These are phyloP conservation scores for Calocera viscosa DNA, from an alignment of 768 basidiomycete species.

Conservation along the genomic window DNA sequence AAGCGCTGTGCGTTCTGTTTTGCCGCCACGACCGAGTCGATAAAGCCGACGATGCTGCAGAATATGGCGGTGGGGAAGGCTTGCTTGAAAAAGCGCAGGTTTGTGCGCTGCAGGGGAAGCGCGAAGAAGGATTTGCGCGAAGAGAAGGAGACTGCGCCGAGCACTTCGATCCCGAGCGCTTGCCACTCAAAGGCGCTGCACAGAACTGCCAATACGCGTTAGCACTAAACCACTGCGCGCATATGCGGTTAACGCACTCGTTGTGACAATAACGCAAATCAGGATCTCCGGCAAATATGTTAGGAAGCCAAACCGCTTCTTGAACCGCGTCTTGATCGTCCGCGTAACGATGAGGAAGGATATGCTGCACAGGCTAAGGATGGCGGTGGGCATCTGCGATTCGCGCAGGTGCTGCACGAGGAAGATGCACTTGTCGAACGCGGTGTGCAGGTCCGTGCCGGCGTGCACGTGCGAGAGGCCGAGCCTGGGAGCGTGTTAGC, in stretches of 20 bases:
- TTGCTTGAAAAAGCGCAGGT: slow-evolving; percentile 51
- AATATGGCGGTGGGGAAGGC: slow-evolving; percentile 86
- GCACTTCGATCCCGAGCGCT: slow-evolving; percentile 61
- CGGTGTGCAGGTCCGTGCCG: slow-evolving; percentile 46
- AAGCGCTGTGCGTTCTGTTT: slow-evolving; percentile 82
- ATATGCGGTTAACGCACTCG: slow-evolving; percentile 39
- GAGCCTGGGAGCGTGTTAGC: slow-evolving; percentile 23
- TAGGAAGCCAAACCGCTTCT: slow-evolving; percentile 49
- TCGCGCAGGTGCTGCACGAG: slow-evolving; percentile 41
- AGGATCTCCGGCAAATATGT: slow-evolving; percentile 84
- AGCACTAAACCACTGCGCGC: neutral
- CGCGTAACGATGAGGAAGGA: slow-evolving; percentile 50
- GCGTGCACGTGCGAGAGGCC: slow-evolving; percentile 53
- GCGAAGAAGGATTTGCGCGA: slow-evolving; percentile 49
- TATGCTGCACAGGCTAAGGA: slow-evolving; percentile 63
- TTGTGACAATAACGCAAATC: slow-evolving; percentile 70
- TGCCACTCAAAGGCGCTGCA: slow-evolving; percentile 65
- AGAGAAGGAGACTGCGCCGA: slow-evolving; percentile 62
- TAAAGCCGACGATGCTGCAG: slow-evolving; percentile 74
- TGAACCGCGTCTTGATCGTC: slow-evolving; percentile 43
- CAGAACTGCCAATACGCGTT: slow-evolving; percentile 38
- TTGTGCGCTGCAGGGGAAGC: slow-evolving; percentile 53
- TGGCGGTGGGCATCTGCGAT: slow-evolving; percentile 50
- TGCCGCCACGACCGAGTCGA: slow-evolving; percentile 90
- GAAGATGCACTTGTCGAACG: slow-evolving; percentile 68